A percentile compares a stretch with the other conserved stretches of the same genome.
phyloP scores from a whole-genome alignment of 1,139 yeast genomes.

The Arxiozyma bovina region DNA sequence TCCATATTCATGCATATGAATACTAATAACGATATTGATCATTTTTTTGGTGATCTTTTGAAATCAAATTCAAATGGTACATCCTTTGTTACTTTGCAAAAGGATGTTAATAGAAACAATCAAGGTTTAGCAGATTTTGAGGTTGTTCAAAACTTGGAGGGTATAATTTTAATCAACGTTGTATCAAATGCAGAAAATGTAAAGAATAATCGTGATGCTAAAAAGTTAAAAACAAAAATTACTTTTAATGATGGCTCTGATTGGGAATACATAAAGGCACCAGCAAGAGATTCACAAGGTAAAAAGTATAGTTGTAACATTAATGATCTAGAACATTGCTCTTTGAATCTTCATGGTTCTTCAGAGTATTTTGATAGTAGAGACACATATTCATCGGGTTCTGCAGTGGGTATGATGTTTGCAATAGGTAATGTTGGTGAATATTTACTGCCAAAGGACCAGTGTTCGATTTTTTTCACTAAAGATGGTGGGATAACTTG shows the following conservation, averaged over 20 bases:
- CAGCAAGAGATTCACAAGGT: constrained; percentile 55
- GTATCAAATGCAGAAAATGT: constrained; percentile 44
- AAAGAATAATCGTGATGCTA: constrained; percentile 31
- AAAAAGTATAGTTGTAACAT: constrained; percentile 48
- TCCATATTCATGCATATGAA: constrained; percentile 81
- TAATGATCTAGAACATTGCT: constrained; percentile 48
- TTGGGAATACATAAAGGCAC: constrained; percentile 69
- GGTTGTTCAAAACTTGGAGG: constrained; percentile 78
- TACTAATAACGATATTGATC: constrained; percentile 41
- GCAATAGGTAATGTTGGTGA: constrained; percentile 90
- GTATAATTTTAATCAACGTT: constrained; percentile 65
- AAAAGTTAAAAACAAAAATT: constrained; percentile 59
- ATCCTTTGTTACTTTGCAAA: constrained; percentile 64
- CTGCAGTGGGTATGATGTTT: constrained; percentile 80
- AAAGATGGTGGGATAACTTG: constrained; percentile 86
- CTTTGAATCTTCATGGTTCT: constrained; percentile 81
- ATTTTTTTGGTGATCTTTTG: constrained; percentile 72
- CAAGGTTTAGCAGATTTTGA: constrained; percentile 86
- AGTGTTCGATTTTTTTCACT: constrained; percentile 65
- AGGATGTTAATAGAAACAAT: constrained; percentile 65
- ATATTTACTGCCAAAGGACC: constrained; percentile 40
- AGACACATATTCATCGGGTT: constrained; percentile 79
- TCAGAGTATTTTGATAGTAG: constrained; percentile 79
- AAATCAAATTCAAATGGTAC: constrained; percentile 96
- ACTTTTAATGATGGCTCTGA: constrained; percentile 90